phyloP scores from a whole-genome alignment of 331 rosid genomes.

The Telfairia occidentalis region DNA sequence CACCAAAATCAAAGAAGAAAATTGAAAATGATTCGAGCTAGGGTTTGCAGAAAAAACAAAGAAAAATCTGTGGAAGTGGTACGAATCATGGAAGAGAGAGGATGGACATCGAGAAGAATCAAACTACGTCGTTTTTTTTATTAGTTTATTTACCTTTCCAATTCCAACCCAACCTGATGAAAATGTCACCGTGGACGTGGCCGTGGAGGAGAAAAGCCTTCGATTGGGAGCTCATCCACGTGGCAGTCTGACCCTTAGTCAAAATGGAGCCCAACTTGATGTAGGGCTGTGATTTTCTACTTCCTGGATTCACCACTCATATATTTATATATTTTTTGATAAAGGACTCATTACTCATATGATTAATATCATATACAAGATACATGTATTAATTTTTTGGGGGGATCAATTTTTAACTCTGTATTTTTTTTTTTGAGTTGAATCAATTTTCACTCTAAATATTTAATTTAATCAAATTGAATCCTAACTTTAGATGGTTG shows the following conservation, averaged over 20 bases:
- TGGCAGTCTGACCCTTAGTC: background rate
- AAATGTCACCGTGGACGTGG: background rate
- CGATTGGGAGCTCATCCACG: background rate
- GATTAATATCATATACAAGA: too few species aligned
- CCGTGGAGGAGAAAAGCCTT: background rate
- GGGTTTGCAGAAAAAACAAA: conserved; percentile 13
- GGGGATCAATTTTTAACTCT: too few species aligned
- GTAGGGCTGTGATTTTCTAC: background rate
- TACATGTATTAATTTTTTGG: too few species aligned
- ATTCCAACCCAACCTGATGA: background rate
- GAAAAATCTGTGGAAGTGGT: conserved; percentile 8
- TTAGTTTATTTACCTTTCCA: too few species aligned
- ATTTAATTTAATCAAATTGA: too few species aligned
- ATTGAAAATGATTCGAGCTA: background rate
- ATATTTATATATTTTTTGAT: too few species aligned
- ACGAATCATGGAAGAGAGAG: conserved; percentile 14
- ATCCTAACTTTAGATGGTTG: too few species aligned
- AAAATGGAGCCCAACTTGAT: background rate
- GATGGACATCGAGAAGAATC: conserved; percentile 3
- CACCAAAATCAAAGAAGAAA: background rate
- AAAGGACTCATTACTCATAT: too few species aligned
- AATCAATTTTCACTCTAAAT: too few species aligned
- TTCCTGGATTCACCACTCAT: background rate
- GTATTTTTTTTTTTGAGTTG: too few species aligned
- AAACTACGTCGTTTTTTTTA: conserved; percentile 8